These are phyloP conservation scores for Pholiota molesta DNA, from an alignment of 768 basidiomycete genomes.

Conservation along the genomic window DNA sequence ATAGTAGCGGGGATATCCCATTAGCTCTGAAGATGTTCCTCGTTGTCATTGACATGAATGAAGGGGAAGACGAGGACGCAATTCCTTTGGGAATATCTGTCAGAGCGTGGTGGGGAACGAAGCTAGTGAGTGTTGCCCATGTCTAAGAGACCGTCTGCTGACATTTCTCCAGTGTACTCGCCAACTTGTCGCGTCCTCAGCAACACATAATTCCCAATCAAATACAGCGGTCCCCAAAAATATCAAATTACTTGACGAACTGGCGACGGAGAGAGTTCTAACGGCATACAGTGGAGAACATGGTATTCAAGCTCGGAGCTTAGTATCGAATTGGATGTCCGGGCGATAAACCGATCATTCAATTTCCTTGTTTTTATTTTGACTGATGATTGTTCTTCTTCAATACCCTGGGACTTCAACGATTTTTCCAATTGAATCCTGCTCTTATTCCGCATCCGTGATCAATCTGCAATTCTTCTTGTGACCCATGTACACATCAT, in stretches of 20 bases:
- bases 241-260: conserved; percentile 62
- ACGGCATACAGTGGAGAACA: conserved; percentile 59
- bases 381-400: too few species aligned
- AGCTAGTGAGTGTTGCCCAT: conserved; percentile 57
- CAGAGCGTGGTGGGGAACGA: conserved; percentile 84
- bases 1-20: conserved; percentile 73
- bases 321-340: conserved; percentile 50
- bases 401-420: too few species aligned
- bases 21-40: conserved; percentile 82
- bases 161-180: conserved; percentile 54
- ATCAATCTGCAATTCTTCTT: too few species aligned
- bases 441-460: too few species aligned
- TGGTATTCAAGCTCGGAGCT: conserved; percentile 42
- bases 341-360: conserved; percentile 17
- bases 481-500: too few species aligned
- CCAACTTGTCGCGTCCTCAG: conserved; percentile 47
- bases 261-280: conserved; percentile 73
- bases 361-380: too few species aligned
- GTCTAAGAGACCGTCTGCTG: neutral
- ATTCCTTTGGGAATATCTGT: conserved; percentile 59
- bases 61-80: conserved; percentile 49
- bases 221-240: conserved; percentile 61
- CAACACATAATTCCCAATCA: conserved; percentile 52
- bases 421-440: too few species aligned
- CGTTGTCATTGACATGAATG: conserved; percentile 77